Evolutionary conservation across 306 rosid species (phyloP), one percentile per base, ranked within the genome.

Genomic region (Quercus berberidifolia): DNA sequence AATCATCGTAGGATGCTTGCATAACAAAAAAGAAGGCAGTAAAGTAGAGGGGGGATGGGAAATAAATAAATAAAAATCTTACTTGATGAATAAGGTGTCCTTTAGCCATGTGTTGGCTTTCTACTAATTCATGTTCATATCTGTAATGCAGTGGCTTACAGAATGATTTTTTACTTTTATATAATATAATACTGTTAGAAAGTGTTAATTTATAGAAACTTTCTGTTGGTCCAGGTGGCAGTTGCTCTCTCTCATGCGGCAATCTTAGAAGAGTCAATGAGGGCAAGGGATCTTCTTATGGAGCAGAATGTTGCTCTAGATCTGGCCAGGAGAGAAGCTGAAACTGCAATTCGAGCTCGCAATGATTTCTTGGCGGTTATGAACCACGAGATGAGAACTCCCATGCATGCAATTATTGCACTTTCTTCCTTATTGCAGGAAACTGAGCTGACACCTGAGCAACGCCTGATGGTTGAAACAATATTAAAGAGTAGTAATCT

Each of bases 181-280:
- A 49, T 49, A 11, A 12, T 49, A 49, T 3, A 12, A 17, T 65
- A 31, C 71, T 31, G 71, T 31, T 20, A 57, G 23, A 18, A 46
- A 55, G 41, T 14, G 33, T 19, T 41, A 10, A 56, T 74, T 23
- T 71, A 26, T 71, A 49, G 23, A 56, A 63, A 54, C 43, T 14
- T 49, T 25, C 58, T 69, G 52, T 68, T 23, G 58, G 71, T 11
- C 60, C 83, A 95, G 99, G 99, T 95, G 79, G 99, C 99, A 10
- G 99, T 95, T 84, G 99, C 99, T 80, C 97, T 95, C 75, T 95
- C 99, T 1, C 99, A 95, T 89, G 99, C 99, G 52, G 99, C 99
- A 74, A 95, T 95, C 70, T 82, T 95, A 81, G 99, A 95, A 87
- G 99, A 95, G 88, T 95, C 99, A 15, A 95, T 89, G 98, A 91